phyloP scores from a whole-genome alignment of 73 alveolate genomes.

The Tetrahymena malaccensis region DNA sequence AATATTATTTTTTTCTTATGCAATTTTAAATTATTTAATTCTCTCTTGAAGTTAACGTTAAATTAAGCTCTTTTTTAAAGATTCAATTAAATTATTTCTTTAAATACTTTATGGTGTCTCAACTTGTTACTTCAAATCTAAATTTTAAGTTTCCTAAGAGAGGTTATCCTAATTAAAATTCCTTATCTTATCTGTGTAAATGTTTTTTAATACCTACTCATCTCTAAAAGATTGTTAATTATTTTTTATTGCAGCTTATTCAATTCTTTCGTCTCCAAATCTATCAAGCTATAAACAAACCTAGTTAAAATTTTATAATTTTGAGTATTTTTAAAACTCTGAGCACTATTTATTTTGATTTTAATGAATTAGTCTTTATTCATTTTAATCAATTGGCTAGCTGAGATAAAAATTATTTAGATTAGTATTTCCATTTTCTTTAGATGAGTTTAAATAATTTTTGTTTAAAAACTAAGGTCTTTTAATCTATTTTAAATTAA shows the following conservation, averaged over 20 bases:
- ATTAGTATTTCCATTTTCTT: background rate
- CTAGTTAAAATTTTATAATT: too few species aligned
- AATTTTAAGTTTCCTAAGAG: background rate
- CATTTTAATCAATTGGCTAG: background rate
- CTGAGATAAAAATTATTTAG: too few species aligned
- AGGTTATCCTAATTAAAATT: background rate
- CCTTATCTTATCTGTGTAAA: background rate
- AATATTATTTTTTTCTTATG: background rate
- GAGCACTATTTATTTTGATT: too few species aligned
- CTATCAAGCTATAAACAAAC: too few species aligned
- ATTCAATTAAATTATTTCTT: too few species aligned
- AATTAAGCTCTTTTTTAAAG: background rate
- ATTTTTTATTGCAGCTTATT: background rate
- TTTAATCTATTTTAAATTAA: too few species aligned
- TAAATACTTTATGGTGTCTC: background rate
- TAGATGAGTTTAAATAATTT: background rate
- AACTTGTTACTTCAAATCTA: background rate
- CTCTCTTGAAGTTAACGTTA: background rate
- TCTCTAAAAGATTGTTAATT: background rate
- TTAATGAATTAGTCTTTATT: too few species aligned
- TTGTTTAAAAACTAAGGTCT: too few species aligned
- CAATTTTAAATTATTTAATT: too few species aligned
- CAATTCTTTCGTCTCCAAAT: background rate
- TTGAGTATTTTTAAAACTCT: too few species aligned
- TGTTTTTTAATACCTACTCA: too few species aligned